These are phyloP conservation scores for Talaromyces sp. DNA, from an alignment of 2,329 filamentous ascomycete species.

Conservation along the genomic window DNA sequence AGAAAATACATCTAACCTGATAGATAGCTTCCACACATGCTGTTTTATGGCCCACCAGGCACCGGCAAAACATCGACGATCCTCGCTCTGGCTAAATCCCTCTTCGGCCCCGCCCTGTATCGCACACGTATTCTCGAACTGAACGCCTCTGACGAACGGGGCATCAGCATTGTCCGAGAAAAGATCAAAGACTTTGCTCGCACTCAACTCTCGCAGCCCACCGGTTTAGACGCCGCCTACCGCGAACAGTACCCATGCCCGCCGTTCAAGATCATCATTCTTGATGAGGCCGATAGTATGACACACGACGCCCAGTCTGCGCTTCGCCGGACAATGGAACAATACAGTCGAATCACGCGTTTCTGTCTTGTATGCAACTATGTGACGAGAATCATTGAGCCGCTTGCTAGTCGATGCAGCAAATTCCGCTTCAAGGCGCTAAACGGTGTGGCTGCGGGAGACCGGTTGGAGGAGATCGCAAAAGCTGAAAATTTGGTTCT, in stretches of 20 bases:
- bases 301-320: slow-evolving; percentile 96
- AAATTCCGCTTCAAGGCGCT: slow-evolving; percentile 98
- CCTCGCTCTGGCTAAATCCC: slow-evolving; percentile 91
- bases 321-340: slow-evolving; percentile 93
- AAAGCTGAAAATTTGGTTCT: slow-evolving; percentile 67
- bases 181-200: slow-evolving; percentile 98
- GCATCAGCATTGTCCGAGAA: slow-evolving; percentile 92
- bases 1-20: background rate
- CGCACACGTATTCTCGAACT: slow-evolving; percentile 94
- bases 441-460: slow-evolving; percentile 76
- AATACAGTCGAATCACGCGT: slow-evolving; percentile 89
- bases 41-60: slow-evolving; percentile 96
- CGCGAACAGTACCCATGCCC: slow-evolving; percentile 76
- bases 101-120: slow-evolving; percentile 92
- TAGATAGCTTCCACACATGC: slow-evolving; percentile 83
- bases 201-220: slow-evolving; percentile 82
- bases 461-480: slow-evolving; percentile 77
- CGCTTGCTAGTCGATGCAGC: slow-evolving; percentile 83
- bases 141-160: slow-evolving; percentile 97
- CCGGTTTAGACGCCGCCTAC: slow-evolving; percentile 58
- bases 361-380: slow-evolving; percentile 99
- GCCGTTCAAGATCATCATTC: slow-evolving; percentile 97
- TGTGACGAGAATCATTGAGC: slow-evolving; percentile 95
- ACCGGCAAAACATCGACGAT: slow-evolving; percentile 98
- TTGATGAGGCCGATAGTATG: slow-evolving; percentile 98